Base-by-base conservation (phyloP, 2,329 filamentous ascomycete genomes). In the Phialophora chinensis region DNA sequence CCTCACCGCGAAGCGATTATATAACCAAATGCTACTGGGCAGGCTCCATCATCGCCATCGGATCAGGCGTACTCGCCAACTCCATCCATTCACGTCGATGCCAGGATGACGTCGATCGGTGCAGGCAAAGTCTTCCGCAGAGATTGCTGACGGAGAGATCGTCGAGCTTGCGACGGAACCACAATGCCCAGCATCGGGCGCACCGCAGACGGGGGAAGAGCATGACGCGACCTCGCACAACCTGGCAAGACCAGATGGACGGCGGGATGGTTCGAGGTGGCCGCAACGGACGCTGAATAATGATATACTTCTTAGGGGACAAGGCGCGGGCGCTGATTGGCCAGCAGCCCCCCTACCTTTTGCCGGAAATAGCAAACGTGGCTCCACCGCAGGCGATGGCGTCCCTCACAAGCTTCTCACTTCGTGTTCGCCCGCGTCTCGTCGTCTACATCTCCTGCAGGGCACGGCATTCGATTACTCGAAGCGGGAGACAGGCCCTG, bases 1-100 rank as follows among this genome's bases (percentile, higher is more conserved):
- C 54, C 62, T 33, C 60, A 57, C 60, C 20, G 31, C 54, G 33
- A 23, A 44, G 35, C 44, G 62, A 64, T 64, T 60, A 64, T 49
- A 27, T 64, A 60, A 64, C 56, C 35, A 60, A 54, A 53, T 59
- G 12, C 50, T 60, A 58, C 62, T 59, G 62, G 54, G 42, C 44
- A 14, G 29, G 25, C 42, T 23, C 17, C n/a, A 33, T 25, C 44
- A 14, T 56, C 4, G 23, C 31, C 17, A 38, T n/a, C 27, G 38
- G 52, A 52, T 49, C 27, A 31, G 42, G 57, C 25, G 27, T 31
- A 50, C 53, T 38, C 31, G 23, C 11, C 12, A n/a, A 42, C 17
- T 7, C 38, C 6, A 44, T 44, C 38, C 38, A 44, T 44, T 5
- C 5, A 44, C 38, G 14, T 23, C 42, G 42, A 25, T n/a, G 27